These are phyloP conservation scores for Apostasia ramifera DNA, from an alignment of 106 monocot species.

Conservation along the genomic window DNA sequence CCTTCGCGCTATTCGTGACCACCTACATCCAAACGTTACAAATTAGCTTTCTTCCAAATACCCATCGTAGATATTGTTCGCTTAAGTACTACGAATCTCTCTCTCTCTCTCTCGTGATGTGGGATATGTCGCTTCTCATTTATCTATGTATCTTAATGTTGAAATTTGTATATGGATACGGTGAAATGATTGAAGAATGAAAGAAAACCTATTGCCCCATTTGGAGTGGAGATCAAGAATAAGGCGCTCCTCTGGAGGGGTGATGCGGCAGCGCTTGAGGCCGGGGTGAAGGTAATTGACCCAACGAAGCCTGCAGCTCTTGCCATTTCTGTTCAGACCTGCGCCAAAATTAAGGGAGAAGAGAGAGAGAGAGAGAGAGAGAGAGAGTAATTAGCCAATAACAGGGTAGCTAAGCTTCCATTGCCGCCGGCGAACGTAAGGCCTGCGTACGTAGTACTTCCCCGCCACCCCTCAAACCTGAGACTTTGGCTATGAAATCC, in stretches of 20 bases:
- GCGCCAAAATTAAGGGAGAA: neutral
- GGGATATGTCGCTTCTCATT: neutral
- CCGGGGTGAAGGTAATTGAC: conserved; percentile 49
- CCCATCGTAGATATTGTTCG: too few species aligned
- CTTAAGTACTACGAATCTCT: too few species aligned
- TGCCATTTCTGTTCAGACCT: conserved; percentile 51
- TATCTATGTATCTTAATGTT: neutral
- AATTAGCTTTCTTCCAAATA: neutral
- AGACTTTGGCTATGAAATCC: conserved; percentile 83
- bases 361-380: neutral
- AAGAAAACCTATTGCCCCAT: conserved; percentile 43
- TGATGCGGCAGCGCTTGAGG: conserved; percentile 42
- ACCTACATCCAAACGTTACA: conserved; percentile 16
- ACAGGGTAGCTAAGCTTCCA: too few species aligned
- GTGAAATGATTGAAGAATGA: neutral
- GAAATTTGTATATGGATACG: neutral
- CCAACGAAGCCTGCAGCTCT: conserved; percentile 53
- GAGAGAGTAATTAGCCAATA: neutral
- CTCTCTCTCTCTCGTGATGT: neutral
- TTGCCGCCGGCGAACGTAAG: too few species aligned
- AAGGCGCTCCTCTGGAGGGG: conserved; percentile 39
- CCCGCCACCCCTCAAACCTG: conserved; percentile 71
- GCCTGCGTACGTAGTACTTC: neutral
- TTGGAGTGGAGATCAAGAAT: conserved; percentile 42
- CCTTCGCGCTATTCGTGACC: conserved; percentile 41